Base-by-base conservation (phyloP, 345 rosid genomes). In the Citrus australasica region DNA sequence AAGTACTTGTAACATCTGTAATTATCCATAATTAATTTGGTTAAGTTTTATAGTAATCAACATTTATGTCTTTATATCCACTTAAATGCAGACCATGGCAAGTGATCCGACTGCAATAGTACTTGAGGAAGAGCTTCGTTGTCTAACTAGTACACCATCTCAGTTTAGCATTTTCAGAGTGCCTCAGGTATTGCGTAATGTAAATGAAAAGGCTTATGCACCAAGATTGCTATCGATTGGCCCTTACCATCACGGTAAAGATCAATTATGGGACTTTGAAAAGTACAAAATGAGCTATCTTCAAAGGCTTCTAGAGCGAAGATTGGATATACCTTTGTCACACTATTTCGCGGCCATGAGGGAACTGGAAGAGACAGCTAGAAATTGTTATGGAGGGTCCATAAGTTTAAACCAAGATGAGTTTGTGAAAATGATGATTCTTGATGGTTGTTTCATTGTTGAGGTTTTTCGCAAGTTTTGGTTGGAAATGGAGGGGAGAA, bases 351-450 rank as follows among this genome's bases (percentile, higher is more conserved):
- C 0, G 21, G 80, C 37, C 27, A 69, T 78, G 80, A 61, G 38
- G 27, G 30, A 0, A 30, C 24, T 60, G 33, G 63, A 70, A 40
- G 46, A 30, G 33, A n/a, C 10, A 48, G 86, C 86, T 73, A 77
- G 79, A 25, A 17, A 24, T 19, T 80, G 80, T 55, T 83, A 82
- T 33, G 79, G 46, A 13, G 79, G 71, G 11, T 25, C 33, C 1
- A 4, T 80, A 9, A 11, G 27, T 62, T 28, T 79, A 1, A 4
- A 16, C 19, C 0, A 19, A 3, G 77, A 83, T 19, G 66, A 76
- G 5, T 81, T 85, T 35, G 64, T 79, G 22, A 64, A 81, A 68
- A 79, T 84, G 85, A 21, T 83, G 85, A 74, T 84, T 5, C 80
- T 87, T 66, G 87, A 84, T 65, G 82, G 76, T 2, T 81, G 73